These are phyloP conservation scores for Colletotrichum destructivum DNA, from an alignment of 2,329 filamentous ascomycete genomes.

Conservation along the genomic window DNA sequence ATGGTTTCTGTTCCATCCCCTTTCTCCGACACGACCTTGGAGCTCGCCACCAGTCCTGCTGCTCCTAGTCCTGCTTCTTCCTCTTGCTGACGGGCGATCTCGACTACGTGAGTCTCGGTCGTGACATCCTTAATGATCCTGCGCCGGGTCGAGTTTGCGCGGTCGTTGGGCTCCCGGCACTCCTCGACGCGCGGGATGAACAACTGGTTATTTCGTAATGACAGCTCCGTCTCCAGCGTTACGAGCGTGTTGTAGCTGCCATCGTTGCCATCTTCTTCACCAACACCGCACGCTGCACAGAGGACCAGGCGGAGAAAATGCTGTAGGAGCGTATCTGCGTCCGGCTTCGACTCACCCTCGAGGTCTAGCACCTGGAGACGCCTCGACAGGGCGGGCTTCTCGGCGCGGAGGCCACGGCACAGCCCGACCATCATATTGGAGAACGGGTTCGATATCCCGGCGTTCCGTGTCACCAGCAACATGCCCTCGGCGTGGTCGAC, in stretches of 20 bases:
- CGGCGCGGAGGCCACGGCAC: slow-evolving; percentile 17
- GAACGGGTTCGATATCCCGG: not conserved
- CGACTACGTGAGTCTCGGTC: not conserved
- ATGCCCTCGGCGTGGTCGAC: slow-evolving; percentile 3
- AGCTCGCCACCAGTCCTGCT: not conserved
- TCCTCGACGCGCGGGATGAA: slow-evolving; percentile 11
- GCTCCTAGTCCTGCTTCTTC: no score
- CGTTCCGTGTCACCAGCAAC: not conserved
- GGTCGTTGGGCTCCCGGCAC: slow-evolving; percentile 9
- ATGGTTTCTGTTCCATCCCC: not conserved
- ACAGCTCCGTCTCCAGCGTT: slow-evolving; percentile 12
- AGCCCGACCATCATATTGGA: slow-evolving; percentile 18
- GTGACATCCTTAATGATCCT: slow-evolving; percentile 9
- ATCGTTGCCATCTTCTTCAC: not conserved
- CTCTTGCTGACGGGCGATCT: not conserved
- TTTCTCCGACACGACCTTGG: not conserved
- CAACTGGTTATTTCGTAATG: not conserved
- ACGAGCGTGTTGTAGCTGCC: not conserved
- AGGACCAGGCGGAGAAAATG: not conserved
- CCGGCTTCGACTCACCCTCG: slow-evolving; percentile 4
- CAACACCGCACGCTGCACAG: no score
- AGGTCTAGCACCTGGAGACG: slow-evolving; percentile 5
- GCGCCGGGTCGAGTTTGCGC: slow-evolving; percentile 21
- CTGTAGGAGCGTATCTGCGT: not conserved
- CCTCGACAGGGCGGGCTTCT: not conserved